Conservation (phyloP, 2,329 filamentous ascomycete genomes). For the Triangularia setosa region DNA sequence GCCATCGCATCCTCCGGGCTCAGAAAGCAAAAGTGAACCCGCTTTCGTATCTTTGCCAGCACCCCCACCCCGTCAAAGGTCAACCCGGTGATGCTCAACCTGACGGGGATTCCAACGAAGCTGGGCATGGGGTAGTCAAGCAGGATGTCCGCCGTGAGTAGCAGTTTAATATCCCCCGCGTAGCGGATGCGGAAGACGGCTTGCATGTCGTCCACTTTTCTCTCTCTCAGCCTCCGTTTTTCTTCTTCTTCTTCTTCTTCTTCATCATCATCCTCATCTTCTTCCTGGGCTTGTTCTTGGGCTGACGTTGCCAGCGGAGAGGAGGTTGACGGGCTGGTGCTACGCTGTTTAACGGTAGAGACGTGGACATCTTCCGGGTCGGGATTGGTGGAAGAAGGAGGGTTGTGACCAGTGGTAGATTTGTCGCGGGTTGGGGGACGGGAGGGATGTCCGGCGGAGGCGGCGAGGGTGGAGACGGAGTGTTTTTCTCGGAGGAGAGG, state of each 20-base stretch:
- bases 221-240: constrained; percentile 57
- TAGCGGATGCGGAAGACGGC: constrained; percentile 90
- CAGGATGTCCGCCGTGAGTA: constrained; percentile 89
- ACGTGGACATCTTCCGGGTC: constrained; percentile 36
- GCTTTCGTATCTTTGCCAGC: constrained; percentile 81
- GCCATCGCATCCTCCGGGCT: constrained; percentile 86
- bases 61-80: constrained; percentile 95
- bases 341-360: constrained; percentile 11
- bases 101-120: constrained; percentile 92
- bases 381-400: too few relatives aligned
- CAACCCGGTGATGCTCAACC: constrained; percentile 89
- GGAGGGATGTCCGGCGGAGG: constrained; percentile 33
- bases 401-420: constrained; percentile 15
- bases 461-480: constrained; percentile 59
- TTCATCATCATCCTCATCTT: too few relatives aligned
- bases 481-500: constrained; percentile 51
- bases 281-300: constrained; percentile 18
- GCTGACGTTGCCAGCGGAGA: constrained; percentile 2
- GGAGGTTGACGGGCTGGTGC: neutral
- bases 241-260: constrained; percentile 4
- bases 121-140: constrained; percentile 98
- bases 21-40: constrained; percentile 90
- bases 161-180: constrained; percentile 79
- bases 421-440: constrained; percentile 56
- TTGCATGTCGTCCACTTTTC: constrained; percentile 80